A percentile compares a stretch with the other conserved stretches of the same genome.
Conservation (phyloP, 176 grass and related monocot genomes). For the Cymbopogon citratus region DNA sequence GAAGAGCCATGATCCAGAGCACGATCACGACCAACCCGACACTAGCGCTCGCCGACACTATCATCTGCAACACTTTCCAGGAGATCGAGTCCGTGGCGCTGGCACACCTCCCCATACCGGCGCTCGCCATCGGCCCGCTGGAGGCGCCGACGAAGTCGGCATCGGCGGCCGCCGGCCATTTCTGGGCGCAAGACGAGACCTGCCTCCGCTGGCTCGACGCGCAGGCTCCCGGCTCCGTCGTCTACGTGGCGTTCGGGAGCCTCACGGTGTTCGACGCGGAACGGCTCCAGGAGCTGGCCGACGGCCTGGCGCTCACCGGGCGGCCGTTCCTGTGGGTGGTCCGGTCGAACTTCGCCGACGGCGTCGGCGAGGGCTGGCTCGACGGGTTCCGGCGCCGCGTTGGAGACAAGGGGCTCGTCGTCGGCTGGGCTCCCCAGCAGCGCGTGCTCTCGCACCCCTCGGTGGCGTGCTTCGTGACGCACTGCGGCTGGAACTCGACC, state of each 20-base stretch:
- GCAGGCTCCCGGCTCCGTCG: slow-evolving; percentile 27
- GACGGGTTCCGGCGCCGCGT: slow-evolving; percentile 19
- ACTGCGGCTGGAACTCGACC: slow-evolving; percentile 54
- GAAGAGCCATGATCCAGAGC: slow-evolving; percentile 4
- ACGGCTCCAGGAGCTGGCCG: slow-evolving; percentile 33
- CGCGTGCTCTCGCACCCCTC: slow-evolving; percentile 50
- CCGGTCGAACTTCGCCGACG: slow-evolving; percentile 32
- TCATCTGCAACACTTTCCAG: slow-evolving; percentile 65
- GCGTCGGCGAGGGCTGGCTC: not conserved
- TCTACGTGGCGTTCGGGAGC: slow-evolving; percentile 71
- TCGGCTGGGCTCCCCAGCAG: slow-evolving; percentile 45
- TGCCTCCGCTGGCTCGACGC: slow-evolving; percentile 52
- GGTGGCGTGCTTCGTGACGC: slow-evolving; percentile 44
- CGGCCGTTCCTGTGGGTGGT: slow-evolving; percentile 59
- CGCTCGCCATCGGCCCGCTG: slow-evolving; percentile 43
- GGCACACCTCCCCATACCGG: slow-evolving; percentile 14
- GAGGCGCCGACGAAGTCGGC: not conserved
- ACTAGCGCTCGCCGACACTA: not conserved
- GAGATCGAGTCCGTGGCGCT: slow-evolving; percentile 34
- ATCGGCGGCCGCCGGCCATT: not conserved
- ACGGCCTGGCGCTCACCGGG: slow-evolving; percentile 31
- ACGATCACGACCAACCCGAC: not conserved
- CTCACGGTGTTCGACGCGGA: not conserved
- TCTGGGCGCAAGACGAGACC: slow-evolving; percentile 34
- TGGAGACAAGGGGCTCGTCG: slow-evolving; percentile 15